Percentiles rank a stretch among this genome's conserved stretches.
Evolutionary conservation across 768 basidiomycete species (phyloP).

Genomic region (Mycena sanguinolenta): DNA sequence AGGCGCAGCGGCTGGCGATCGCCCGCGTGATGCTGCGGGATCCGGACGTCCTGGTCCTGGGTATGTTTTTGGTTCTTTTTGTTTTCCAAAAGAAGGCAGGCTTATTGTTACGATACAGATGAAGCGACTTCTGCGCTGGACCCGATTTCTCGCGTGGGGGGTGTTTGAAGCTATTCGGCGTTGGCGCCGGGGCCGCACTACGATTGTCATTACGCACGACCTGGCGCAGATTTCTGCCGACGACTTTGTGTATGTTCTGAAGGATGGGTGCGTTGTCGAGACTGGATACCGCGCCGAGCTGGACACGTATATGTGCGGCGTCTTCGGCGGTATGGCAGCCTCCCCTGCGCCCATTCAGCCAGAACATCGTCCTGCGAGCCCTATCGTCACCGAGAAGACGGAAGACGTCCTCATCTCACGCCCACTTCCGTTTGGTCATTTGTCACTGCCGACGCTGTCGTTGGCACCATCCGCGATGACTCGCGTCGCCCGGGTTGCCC

Average conservation of each 20-base stretch:
- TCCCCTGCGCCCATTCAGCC: conserved; percentile 5
- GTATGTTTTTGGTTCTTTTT: conserved; percentile 54
- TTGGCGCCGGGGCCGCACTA: conserved; percentile 78
- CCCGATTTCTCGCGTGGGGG: conserved; percentile 75
- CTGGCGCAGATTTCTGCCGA: conserved; percentile 69
- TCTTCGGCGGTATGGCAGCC: conserved; percentile 71
- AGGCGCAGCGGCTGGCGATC: conserved; percentile 82
- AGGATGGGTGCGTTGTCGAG: conserved; percentile 73
- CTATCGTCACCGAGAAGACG: not conserved
- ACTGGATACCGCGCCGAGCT: conserved; percentile 81
- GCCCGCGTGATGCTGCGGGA: conserved; percentile 80
- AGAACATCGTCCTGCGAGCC: not conserved
- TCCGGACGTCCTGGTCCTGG: conserved; percentile 82
- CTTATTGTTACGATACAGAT: conserved; percentile 47
- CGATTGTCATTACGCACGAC: conserved; percentile 86
- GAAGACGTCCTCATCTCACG: conserved; percentile 3
- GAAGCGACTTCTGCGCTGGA: conserved; percentile 78
- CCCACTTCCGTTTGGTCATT: conserved; percentile 24
- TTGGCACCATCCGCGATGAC: conserved; percentile 31
- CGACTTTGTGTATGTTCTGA: conserved; percentile 86
- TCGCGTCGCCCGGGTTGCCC: conserved; percentile 28
- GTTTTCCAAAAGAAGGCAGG: not conserved
- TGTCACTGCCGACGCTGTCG: conserved; percentile 20
- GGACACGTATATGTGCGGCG: conserved; percentile 62
- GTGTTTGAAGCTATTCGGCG: conserved; percentile 68